Evolutionary conservation across 495 filamentous ascomycete species (phyloP), one percentile per base, ranked within the genome.

Genomic region (Penicillium odoratum): DNA sequence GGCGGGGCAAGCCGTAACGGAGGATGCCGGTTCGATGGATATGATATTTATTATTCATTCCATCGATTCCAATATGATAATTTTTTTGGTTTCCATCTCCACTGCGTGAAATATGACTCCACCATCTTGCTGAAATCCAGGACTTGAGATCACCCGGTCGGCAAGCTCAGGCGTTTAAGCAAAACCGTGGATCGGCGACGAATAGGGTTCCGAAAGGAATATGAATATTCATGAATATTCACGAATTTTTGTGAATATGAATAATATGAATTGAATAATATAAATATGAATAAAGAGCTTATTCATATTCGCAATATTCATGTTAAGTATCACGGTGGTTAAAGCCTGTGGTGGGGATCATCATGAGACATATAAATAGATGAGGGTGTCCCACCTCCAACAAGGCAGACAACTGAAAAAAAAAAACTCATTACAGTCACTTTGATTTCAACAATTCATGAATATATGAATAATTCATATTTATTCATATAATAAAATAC

Each of bases 1-100:
- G 42, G 56, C 51, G 62, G 61, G 63, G 55, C 47, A 58, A n/a
- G n/a, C n/a, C n/a, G n/a, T n/a, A n/a, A 49, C 58, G 66, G 63
- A 51, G 58, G 48, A 25, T 44, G 43, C 58, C 64, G 31, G 33
- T 18, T 40, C 5, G 15, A 51, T 4, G 38, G 48, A 51, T 51
- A 51, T 21, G 16, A 7, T n/a, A 25, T 5, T 30, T 34, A n/a
- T 48, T 48, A 48, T 48, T 48, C 46, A 48, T 33, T 10, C 3
- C 7, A 3, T 13, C 4, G 28, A 15, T 48, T 48, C 28, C 33
- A 33, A 59, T 66, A 52, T 60, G 63, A 55, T 66, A 66, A 56
- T n/a, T 59, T 58, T 30, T n/a, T 42, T 51, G 48, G 25, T 11
- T 29, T 16, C 18, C 6, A 11, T 45, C 45, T 47, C 33, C 33